Base-by-base conservation (phyloP, 108 stramenopile species). In the Nitzschia palea region DNA sequence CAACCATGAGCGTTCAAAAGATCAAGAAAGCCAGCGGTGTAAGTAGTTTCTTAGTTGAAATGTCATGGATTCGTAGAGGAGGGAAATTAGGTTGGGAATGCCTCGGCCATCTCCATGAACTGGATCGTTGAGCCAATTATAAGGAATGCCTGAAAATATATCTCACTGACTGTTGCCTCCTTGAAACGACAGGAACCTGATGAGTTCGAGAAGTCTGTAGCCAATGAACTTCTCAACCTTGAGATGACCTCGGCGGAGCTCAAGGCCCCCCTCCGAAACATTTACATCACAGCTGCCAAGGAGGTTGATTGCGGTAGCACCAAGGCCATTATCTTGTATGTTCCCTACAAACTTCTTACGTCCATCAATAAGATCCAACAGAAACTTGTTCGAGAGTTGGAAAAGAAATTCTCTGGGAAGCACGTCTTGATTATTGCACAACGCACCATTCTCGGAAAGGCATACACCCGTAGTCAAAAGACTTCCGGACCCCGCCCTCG, bases 321-420 rank as follows among this genome's bases (percentile, higher is more conserved):
- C 68, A 97, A 96, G 78, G 99, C 99, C 60, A 96, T 97, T 81
- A 74, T 99, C 67, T 30, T 98, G 58, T 98, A 97, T 79, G 98
- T 99, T 51, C 99, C 99, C 30, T 99, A 77, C 96, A 91, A 94
- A 62, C 94, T 97, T 18, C 91, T 98, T 35, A 86, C 81, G 69
- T 74, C 90, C 55, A 97, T 94, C 88, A 83, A 97, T 82, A 98
- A 98, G 90, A 93, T 99, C 75, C 99, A 99, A 73, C 74, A 76
- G 54, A 85, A 87, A 51, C 89, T 99, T 67, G 96, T 99, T 17
- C 95, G 96, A 42, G 99, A 99, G 82, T 81, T 99, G 73, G 99
- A 99, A 89, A 99, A 99, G 95, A 99, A 99, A 81, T 98, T 98
- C 89, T 95, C 96, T 45, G 99, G 97, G 61, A 78, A 78, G 48